Percentiles rank a stretch among this genome's conserved stretches.
phyloP scores from a whole-genome alignment of 352 stramenopile species.

The Pythium periplocum region DNA sequence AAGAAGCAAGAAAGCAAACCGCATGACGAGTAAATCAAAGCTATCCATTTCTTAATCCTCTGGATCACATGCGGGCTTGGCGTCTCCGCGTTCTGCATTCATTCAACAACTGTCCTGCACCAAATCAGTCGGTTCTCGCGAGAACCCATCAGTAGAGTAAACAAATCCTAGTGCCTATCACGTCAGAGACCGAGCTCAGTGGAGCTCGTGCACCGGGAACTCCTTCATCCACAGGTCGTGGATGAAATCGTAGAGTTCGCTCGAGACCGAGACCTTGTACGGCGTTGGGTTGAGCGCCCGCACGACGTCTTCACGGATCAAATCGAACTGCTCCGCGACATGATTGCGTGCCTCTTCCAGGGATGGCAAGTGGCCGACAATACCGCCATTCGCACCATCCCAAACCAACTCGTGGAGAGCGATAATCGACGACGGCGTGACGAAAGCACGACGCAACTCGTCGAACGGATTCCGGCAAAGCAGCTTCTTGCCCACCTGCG shows the following conservation, averaged over 20 bases:
- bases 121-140: no score
- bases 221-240: slow-evolving; percentile 95
- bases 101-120: no score
- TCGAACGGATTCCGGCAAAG: slow-evolving; percentile 97
- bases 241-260: slow-evolving; percentile 90
- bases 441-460: slow-evolving; percentile 91
- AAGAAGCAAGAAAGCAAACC: slow-evolving; percentile 23
- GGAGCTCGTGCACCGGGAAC: slow-evolving; percentile 79
- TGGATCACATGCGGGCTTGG: no score
- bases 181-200: slow-evolving; percentile 23
- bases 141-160: no score
- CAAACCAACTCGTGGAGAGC: slow-evolving; percentile 89
- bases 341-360: slow-evolving; percentile 80
- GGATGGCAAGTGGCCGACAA: slow-evolving; percentile 58
- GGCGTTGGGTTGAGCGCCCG: slow-evolving; percentile 94
- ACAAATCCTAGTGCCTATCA: slow-evolving; percentile 18
- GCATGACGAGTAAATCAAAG: slow-evolving; percentile 19
- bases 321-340: slow-evolving; percentile 89
- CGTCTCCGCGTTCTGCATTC: no score
- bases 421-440: slow-evolving; percentile 90
- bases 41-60: neutral
- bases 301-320: slow-evolving; percentile 93
- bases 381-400: slow-evolving; percentile 77
- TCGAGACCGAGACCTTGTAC: slow-evolving; percentile 92
- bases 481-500: slow-evolving; percentile 78